These are phyloP conservation scores for Suillus cothurnatus DNA, from an alignment of 768 basidiomycete species.

Conservation along the genomic window DNA sequence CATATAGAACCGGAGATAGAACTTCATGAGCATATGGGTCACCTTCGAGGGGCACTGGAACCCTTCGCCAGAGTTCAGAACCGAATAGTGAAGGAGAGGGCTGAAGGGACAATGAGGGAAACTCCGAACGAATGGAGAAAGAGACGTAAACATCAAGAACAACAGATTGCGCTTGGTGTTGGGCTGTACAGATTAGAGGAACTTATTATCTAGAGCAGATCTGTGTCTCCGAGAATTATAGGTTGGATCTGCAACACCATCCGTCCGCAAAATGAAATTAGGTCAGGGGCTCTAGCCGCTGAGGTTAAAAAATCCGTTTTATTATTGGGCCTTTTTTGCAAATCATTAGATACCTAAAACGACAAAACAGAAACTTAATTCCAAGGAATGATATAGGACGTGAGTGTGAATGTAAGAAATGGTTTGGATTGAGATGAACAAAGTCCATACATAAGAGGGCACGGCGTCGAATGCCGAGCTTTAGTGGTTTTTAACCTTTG, in stretches of 20 bases:
- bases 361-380: no score
- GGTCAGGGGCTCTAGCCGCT: conserved; percentile 14
- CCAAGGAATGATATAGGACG: no score
- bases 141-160: conserved; percentile 54
- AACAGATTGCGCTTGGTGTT: conserved; percentile 20
- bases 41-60: conserved; percentile 59
- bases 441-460: no score
- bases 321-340: no score
- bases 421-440: no score
- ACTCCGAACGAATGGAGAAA: conserved; percentile 49
- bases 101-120: conserved; percentile 35
- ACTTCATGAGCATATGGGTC: conserved; percentile 51
- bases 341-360: no score
- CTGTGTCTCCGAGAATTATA: neutral
- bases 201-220: conserved; percentile 48
- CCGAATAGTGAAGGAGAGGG: conserved; percentile 46
- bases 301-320: neutral
- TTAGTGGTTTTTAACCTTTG: neutral
- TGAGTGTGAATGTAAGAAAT: no score
- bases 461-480: neutral
- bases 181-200: conserved; percentile 54
- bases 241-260: neutral
- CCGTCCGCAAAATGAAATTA: conserved; percentile 26
- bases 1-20: conserved; percentile 58
- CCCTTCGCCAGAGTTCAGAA: conserved; percentile 60